Conservation (phyloP, 768 basidiomycete species). For the Tricholoma terreum region DNA sequence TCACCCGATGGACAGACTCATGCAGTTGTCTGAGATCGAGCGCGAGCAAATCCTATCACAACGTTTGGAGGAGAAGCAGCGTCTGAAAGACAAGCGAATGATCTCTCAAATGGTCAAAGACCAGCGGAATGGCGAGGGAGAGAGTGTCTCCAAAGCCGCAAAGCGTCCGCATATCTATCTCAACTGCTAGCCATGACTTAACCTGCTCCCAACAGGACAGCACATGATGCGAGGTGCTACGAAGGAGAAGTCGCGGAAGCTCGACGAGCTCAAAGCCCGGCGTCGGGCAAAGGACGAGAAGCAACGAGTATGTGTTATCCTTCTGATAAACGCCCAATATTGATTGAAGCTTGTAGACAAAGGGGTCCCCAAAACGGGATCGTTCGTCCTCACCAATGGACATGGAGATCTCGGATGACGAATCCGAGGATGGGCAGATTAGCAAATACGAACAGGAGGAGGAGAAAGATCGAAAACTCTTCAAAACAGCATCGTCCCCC, state of each 20-base stretch:
- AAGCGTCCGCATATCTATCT: conserved; percentile 55
- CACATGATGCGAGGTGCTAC: conserved; percentile 71
- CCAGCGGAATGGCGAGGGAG: conserved; percentile 51
- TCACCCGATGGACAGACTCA: conserved; percentile 50
- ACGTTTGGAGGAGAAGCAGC: conserved; percentile 79
- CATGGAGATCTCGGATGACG: conserved; percentile 84
- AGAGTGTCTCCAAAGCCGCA: conserved; percentile 66
- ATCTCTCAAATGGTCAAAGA: conserved; percentile 73
- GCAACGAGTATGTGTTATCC: conserved; percentile 57
- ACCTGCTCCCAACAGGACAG: conserved; percentile 53
- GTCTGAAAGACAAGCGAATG: conserved; percentile 64
- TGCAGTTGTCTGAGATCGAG: conserved; percentile 81
- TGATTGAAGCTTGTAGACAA: conserved; percentile 33
- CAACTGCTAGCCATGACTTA: conserved; percentile 3
- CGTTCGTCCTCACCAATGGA: conserved; percentile 80
- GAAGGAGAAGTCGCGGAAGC: conserved; percentile 74
- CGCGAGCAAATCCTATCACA: conserved; percentile 83
- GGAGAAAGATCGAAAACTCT: conserved; percentile 53
- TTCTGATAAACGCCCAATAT: background rate
- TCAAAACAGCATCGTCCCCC: conserved; percentile 40
- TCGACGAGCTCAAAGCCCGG: conserved; percentile 83
- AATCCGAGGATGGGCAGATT: conserved; percentile 81
- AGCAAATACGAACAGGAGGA: conserved; percentile 72
- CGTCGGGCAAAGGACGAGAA: conserved; percentile 89
- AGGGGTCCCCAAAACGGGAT: conserved; percentile 61